Evolutionary conservation across 768 basidiomycete genomes (phyloP).

Genomic region (Plicaturopsis crispa): DNA sequence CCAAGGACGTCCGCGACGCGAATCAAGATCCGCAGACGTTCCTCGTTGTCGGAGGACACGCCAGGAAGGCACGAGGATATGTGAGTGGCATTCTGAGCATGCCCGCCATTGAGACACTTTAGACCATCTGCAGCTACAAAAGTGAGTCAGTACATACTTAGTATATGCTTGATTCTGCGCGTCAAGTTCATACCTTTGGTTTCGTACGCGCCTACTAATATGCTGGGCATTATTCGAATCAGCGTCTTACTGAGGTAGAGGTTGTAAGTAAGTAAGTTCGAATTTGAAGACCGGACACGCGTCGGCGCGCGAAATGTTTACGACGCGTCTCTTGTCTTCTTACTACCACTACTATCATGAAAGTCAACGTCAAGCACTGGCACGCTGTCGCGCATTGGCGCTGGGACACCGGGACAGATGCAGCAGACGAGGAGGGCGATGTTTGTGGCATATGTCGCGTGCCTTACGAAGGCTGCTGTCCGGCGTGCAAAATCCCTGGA

Average conservation of each 20-base stretch:
- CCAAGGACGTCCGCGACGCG: slow-evolving; percentile 21
- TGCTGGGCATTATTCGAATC: no score
- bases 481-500: slow-evolving; percentile 92
- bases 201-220: no score
- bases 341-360: slow-evolving; percentile 44
- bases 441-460: slow-evolving; percentile 88
- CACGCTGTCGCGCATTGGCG: slow-evolving; percentile 86
- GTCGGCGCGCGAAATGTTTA: no score
- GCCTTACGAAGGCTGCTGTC: slow-evolving; percentile 91
- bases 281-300: no score
- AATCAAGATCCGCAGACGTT: slow-evolving; percentile 17
- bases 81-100: no score
- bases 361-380: slow-evolving; percentile 78
- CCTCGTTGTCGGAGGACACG: slow-evolving; percentile 13
- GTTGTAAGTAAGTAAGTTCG: background rate
- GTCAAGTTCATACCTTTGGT: no score
- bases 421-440: slow-evolving; percentile 44
- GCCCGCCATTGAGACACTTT: background rate
- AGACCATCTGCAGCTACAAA: no score
- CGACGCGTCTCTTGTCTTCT: background rate
- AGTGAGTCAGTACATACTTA: no score
- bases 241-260: no score
- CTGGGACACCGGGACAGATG: slow-evolving; percentile 49
- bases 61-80: no score
- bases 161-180: no score